Conservation (phyloP, 2,329 filamentous ascomycete genomes). For the Phyllosticta paracitricarpa region DNA sequence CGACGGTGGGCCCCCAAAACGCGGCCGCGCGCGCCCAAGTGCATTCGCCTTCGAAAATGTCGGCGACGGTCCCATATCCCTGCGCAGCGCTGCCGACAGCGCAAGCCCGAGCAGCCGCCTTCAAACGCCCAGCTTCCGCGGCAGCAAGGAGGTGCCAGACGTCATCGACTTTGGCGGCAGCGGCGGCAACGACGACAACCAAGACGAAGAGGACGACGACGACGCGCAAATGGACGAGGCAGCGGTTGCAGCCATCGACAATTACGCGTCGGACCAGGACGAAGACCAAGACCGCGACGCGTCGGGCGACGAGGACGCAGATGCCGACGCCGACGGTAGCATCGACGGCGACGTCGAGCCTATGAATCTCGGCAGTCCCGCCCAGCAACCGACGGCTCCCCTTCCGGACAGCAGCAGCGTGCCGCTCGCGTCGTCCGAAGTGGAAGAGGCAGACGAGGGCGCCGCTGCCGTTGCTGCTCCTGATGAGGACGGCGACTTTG, state of each 20-base stretch:
- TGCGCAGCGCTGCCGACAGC: slow-evolving; percentile 34
- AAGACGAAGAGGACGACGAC: slow-evolving; percentile 21
- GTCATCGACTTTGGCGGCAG: slow-evolving; percentile 18
- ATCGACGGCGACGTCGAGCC: slow-evolving; percentile 24
- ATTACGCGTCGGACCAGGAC: slow-evolving; percentile 15
- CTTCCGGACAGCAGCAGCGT: neutral
- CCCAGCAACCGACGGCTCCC: neutral
- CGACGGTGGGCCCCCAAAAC: slow-evolving; percentile 15
- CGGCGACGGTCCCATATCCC: slow-evolving; percentile 31
- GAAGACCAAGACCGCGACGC: slow-evolving; percentile 13
- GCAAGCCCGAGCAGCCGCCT: slow-evolving; percentile 19
- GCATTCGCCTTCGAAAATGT: slow-evolving; percentile 21
- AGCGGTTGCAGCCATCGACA: slow-evolving; percentile 20
- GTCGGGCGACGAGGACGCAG: slow-evolving; percentile 14
- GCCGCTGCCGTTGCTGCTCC: slow-evolving; percentile 24
- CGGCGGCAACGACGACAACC: neutral
- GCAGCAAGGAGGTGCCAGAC: neutral
- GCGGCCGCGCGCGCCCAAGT: slow-evolving; percentile 18
- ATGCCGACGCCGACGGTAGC: slow-evolving; percentile 23
- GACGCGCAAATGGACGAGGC: slow-evolving; percentile 28
- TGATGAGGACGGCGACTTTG: slow-evolving; percentile 25
- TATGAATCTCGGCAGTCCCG: slow-evolving; percentile 25
- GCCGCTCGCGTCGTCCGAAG: neutral
- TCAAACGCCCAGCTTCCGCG: slow-evolving; percentile 11
- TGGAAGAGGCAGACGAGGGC: slow-evolving; percentile 12